Evolutionary conservation across 108 stramenopile species (phyloP), one percentile per base, ranked within the genome.

Genomic region (Nitzschia sp.): DNA sequence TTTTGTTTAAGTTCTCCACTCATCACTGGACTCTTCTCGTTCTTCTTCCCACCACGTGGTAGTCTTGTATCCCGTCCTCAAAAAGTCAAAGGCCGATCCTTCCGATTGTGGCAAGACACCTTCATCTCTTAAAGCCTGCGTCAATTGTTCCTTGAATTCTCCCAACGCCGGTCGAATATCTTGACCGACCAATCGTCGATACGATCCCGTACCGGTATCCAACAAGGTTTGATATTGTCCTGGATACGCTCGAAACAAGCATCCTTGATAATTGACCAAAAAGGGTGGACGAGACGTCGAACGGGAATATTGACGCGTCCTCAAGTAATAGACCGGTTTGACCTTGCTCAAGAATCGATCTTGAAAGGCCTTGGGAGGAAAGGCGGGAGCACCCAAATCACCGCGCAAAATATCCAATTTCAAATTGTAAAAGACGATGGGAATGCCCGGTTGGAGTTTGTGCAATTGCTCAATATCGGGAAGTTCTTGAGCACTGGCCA

Each of bases 11-110:
- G 91, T 92, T 70, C 45, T 87, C 91, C 91, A 93, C 29, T 74
- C 81, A 44, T 85, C 68, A 58, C 82, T 83, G n/a, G 89, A 87
- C 29, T 90, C 72, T 34, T 80, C 82, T 47, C 90, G 86, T 35
- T 91, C 90, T 56, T 95, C 93, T 70, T 95, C 93, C 93, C 93
- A 95, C 93, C 93, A 95, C 17, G 93, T 95, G 1, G 87, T 89
- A 15, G 93, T 90, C 79, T 95, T 95, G 78, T 90, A 90, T 30
- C 93, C 93, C 16, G 90, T 90, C 38, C 93, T 78, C 69, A 90
- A 78, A 71, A 92, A 95, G n/a, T 80, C 78, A 41, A 90, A 77
- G 28, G 86, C 66, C 35, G 71, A 63, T 15, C 89, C 89, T 76
- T 95, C 90, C 21, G 86, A 68, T 60, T 89, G 83, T 53, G 79